Evolutionary conservation across 768 basidiomycete genomes (phyloP), one percentile per base, ranked within the genome.

Genomic region (Mrakia gelida): DNA sequence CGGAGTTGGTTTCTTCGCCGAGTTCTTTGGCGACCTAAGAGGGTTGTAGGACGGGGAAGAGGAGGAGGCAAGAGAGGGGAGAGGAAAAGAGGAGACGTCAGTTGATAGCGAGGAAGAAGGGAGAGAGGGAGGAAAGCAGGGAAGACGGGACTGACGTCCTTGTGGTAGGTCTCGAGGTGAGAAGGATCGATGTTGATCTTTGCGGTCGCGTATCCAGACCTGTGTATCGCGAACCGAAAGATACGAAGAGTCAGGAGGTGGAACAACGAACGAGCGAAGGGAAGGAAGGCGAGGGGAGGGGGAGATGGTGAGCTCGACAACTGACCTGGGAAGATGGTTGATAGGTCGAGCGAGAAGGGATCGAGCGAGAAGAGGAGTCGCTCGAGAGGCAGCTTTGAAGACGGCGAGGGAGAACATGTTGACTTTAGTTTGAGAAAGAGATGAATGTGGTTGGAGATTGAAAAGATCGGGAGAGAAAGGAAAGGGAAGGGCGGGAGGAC

Each of bases 201-300:
- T 81, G 91, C 87, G 75, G 91, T 85, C 80, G 49, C 49, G 18
- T 52, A 52, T 2, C 49, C 49, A 52, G 49, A 16, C 18, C 49
- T 52, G 49, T 52, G 8, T 8, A 38, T 38, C 38, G 3, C 38
- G 38, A 38, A 38, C 38, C 45, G 2, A 86, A 0, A 89, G 38
- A 84, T n/a, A n/a, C n/a, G 82, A 1, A 87, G 86, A 0, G 89
- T n/a, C n/a, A 87, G 34, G 89, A 85, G 13, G 90, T 88, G 71
- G n/a, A n/a, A n/a, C n/a, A n/a, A n/a, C n/a, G n/a, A n/a, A n/a
- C n/a, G n/a, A n/a, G n/a, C n/a, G n/a, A n/a, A n/a, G 67, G 91
- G 90, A 15, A 91, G 81, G 0, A 89, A 90, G 4, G 91, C 85
- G 74, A 91, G 84, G 81, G 65, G 30, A 34, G 59, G 63, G n/a